Base-by-base conservation (phyloP, 2,329 filamentous ascomycete genomes). In the Metarhizium robertsii region DNA sequence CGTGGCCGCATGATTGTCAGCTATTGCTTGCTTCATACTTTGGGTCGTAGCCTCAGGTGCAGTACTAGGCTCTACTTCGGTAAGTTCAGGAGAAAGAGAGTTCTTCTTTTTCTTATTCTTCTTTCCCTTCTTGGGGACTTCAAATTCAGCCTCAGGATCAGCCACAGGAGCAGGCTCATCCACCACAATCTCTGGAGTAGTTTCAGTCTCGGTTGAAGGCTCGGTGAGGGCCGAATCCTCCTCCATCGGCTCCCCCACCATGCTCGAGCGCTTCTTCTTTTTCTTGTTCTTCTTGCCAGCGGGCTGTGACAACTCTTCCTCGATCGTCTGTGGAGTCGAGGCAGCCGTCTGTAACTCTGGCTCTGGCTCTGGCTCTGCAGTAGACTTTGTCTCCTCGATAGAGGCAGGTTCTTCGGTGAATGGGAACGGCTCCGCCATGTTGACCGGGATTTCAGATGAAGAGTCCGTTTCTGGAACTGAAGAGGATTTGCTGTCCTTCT, bases 401-500 rank as follows among this genome's bases (percentile, higher is more conserved):
- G 11, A 14, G 6, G 32, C n/a, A 49, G 52, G 45, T 36, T 57
- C 55, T 30, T 59, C 52, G 20, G 53, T 54, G 6, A 56, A 45
- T 13, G 11, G 10, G 18, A 25, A 5, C 16, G 20, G 3, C n/a
- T 47, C 52, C 4, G 16, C 32, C 2, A 34, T 20, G 16, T 51
- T 49, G 11, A 53, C 25, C 13, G 50, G 6, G 20, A 34, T 43
- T 6, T 36, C 30, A 14, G 40, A 3, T 34, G 32, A 8, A 34
- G 32, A 11, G 32, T 11, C 10, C 32, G 32, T 11, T n/a, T 53
- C 48, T 3, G 16, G 25, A n/a, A 2, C 45, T 16, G 52, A 55
- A 6, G 50, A 8, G 14, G 29, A 45, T 53, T 61, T 71, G 65
- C 65, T 67, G 50, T 62, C 63, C 58, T 64, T 65, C 55, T 67